phyloP scores from a whole-genome alignment of 2,329 filamentous ascomycete species.

The Ascochyta rabiei region DNA sequence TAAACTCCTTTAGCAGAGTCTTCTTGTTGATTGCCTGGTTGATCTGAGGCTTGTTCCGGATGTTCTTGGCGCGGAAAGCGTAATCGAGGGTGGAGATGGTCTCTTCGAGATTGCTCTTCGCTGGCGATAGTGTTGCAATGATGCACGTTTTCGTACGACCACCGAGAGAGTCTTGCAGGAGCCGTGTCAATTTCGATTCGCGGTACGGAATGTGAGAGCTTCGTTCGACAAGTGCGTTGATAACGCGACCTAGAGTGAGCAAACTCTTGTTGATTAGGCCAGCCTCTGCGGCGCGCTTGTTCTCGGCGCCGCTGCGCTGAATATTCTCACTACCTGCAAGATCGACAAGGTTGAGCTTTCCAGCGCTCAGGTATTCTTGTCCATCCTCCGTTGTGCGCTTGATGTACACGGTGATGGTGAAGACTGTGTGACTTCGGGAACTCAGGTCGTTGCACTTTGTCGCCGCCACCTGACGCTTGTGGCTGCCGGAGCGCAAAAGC shows the following conservation, averaged over 20 bases:
- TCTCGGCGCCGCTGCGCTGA: conserved; percentile 93
- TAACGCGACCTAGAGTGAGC: conserved; percentile 91
- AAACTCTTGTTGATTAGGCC: conserved; percentile 98
- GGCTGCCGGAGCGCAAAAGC: conserved; percentile 84
- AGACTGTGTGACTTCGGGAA: conserved; percentile 95
- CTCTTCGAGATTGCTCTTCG: conserved; percentile 94
- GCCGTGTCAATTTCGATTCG: conserved; percentile 92
- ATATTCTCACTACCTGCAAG: conserved; percentile 98
- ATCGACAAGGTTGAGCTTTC: conserved; percentile 96
- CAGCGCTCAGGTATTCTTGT: conserved; percentile 87
- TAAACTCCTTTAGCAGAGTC: conserved; percentile 87
- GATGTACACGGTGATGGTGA: conserved; percentile 91
- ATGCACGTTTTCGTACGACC: conserved; percentile 98
- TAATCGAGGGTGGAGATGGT: conserved; percentile 98
- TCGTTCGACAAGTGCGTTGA: conserved; percentile 94
- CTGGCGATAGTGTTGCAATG: conserved; percentile 93
- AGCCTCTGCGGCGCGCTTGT: conserved; percentile 94
- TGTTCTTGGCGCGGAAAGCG: conserved; percentile 97
- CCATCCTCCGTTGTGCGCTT: conserved; percentile 82
- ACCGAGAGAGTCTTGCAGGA: conserved; percentile 95
- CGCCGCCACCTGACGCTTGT: conserved; percentile 95
- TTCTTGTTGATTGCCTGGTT: conserved; percentile 94
- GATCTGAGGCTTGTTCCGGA: conserved; percentile 94
- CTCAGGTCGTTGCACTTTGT: conserved; percentile 99
- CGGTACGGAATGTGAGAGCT: conserved; percentile 88